Conservation (phyloP, 2,329 filamentous ascomycete species). For the Fusarium oxysporum region DNA sequence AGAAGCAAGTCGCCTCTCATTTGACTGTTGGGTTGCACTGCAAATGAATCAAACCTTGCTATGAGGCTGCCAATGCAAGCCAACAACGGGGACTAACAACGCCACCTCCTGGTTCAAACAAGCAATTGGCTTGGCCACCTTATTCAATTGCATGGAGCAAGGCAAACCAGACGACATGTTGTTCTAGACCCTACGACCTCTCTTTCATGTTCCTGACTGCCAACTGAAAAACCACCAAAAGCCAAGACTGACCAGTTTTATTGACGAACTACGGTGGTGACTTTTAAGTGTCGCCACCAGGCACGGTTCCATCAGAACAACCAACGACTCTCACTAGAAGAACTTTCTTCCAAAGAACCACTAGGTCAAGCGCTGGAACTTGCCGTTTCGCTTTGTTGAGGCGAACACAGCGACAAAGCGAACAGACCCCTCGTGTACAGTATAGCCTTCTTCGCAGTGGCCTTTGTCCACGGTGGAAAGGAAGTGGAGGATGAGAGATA, state of each 20-base stretch:
- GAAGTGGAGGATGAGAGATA: not conserved
- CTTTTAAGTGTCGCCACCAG: slow-evolving; percentile 24
- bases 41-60: slow-evolving; percentile 6
- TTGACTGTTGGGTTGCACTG: slow-evolving; percentile 11
- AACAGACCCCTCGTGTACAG: slow-evolving; percentile 11
- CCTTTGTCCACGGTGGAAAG: slow-evolving; percentile 13
- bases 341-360: slow-evolving; percentile 9
- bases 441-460: slow-evolving; percentile 17
- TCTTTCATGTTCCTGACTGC: slow-evolving; percentile 15
- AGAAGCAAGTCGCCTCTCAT: slow-evolving; percentile 12
- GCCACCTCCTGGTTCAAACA: slow-evolving; percentile 28
- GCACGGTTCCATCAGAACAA: slow-evolving; percentile 30
- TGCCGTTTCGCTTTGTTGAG: slow-evolving; percentile 36
- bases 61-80: slow-evolving; percentile 26
- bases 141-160: slow-evolving; percentile 13
- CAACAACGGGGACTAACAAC: slow-evolving; percentile 26
- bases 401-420: slow-evolving; percentile 38
- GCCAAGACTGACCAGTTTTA: slow-evolving; percentile 15
- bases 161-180: slow-evolving; percentile 7
- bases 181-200: slow-evolving; percentile 15
- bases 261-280: slow-evolving; percentile 18
- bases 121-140: slow-evolving; percentile 15
- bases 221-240: slow-evolving; percentile 27
- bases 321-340: slow-evolving; percentile 22
- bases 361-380: slow-evolving; percentile 16